Conservation (phyloP, 106 monocot genomes). For the Dioscorea zingiberensis region DNA sequence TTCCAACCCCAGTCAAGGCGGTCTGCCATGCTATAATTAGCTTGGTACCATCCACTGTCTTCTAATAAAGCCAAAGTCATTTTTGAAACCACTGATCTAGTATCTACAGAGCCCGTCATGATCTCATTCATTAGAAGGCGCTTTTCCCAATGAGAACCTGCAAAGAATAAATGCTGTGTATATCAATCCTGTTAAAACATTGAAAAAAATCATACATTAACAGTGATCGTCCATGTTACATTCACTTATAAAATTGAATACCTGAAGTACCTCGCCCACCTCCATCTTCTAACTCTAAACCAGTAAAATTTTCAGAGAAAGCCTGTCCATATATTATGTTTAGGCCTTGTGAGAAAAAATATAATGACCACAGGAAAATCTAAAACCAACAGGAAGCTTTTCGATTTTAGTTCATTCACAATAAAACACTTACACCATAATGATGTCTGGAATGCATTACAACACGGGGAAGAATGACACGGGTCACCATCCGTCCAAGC, state of each 20-base stretch:
- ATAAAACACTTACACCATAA: conserved; percentile 65
- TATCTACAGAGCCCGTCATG: conserved; percentile 99
- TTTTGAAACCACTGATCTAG: conserved; percentile 95
- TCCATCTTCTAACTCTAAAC: conserved; percentile 97
- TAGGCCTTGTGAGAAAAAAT: background rate
- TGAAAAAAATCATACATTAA: background rate
- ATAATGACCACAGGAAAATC: background rate
- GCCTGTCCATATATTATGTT: conserved; percentile 32
- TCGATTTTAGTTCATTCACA: background rate
- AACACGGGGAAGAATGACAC: conserved; percentile 91
- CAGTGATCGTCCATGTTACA: background rate
- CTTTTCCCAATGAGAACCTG: conserved; percentile 99
- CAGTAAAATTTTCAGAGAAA: conserved; percentile 92
- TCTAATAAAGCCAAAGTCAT: conserved; percentile 98
- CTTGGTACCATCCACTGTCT: conserved; percentile 97
- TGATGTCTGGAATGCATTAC: conserved; percentile 95
- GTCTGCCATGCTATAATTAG: conserved; percentile 99
- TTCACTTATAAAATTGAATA: conserved; percentile 7
- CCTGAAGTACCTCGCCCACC: conserved; percentile 97
- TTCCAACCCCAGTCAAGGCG: conserved; percentile 87
- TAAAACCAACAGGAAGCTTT: too few relatives aligned
- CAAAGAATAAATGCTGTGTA: background rate
- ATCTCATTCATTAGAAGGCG: conserved; percentile 99
- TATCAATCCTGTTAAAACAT: background rate
- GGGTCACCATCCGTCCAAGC: conserved; percentile 80